Base-by-base conservation (phyloP, 805 yeast genomes). In the Nakazawaea molendinolei region DNA sequence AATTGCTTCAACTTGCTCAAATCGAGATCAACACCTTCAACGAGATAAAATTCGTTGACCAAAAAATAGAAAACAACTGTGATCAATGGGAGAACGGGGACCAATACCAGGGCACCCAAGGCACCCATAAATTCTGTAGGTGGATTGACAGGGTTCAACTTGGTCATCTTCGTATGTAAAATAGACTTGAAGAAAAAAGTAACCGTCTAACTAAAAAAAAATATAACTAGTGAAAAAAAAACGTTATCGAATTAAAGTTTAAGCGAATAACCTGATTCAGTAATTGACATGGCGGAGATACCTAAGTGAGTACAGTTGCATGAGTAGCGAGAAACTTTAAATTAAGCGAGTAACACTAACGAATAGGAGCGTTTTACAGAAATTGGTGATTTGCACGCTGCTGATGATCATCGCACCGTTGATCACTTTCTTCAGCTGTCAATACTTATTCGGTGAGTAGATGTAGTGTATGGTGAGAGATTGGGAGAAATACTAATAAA, bases 81-180 rank as follows among this genome's bases (percentile, higher is more conserved):
- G 8, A 86, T 61, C 0, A 66, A 29, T 1, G 97, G 95, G 17
- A 90, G 63, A 1, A 81, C 81, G 1, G 75, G 12, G 0, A 90
- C 60, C 39, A 90, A 72, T 4, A 65, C 69, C 2, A 75, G 28
- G 0, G 92, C 86, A 4, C 98, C 98, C 1, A 71, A 55, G 4
- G 70, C 57, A 0, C 98, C 98, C 22, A 71, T 69, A 56, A 90
- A 90, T 56, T 90, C 97, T 41, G 65, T 63, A 31, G 77, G 73
- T 4, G 58, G 63, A 1, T 97, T 86, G 31, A 51, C 55, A 4
- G 97, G 97, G 51, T 90, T 90, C 44, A 80, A 47, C 31, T 31
- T 39, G 40, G 47, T 28, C 29, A 34, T 27, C 8, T 28, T 33
- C 22, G 23, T 34, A 29, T 35, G 31, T 26, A 17, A 15, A 20